Conservation (phyloP, 345 rosid species). For the Gossypium ekmanianum region DNA sequence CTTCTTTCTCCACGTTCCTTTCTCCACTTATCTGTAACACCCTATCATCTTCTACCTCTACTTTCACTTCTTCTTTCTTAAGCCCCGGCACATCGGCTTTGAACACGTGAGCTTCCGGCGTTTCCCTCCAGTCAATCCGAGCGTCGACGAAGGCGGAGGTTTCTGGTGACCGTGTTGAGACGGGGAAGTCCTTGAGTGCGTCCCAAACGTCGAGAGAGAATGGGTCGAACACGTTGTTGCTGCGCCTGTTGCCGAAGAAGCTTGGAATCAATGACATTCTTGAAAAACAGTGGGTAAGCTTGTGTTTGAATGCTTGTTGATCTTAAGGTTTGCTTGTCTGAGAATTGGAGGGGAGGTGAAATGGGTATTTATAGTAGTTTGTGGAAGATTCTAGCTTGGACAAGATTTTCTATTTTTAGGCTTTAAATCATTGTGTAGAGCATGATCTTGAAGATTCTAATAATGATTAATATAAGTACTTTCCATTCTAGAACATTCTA, state of each 20-base stretch:
- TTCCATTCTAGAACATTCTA: no score
- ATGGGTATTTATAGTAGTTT: no score
- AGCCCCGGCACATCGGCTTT: conserved; percentile 2
- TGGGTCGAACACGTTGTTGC: background rate
- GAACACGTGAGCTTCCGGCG: background rate
- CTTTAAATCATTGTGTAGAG: no score
- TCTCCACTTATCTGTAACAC: conserved; percentile 1
- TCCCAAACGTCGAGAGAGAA: conserved; percentile 1
- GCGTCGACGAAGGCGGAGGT: background rate
- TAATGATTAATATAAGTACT: no score
- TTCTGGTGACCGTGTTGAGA: background rate
- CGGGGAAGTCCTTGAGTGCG: background rate
- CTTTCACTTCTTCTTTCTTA: conserved; percentile 6
- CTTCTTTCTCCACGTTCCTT: conserved; percentile 4
- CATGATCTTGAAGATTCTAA: no score
- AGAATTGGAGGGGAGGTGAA: no score
- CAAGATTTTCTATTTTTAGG: no score
- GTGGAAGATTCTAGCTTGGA: no score
- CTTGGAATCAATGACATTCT: background rate
- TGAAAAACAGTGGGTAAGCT: background rate
- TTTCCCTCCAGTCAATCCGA: background rate
- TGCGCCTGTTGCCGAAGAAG: background rate
- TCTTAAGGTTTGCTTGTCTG: no score
- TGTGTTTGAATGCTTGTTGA: no score
- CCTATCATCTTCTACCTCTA: conserved; percentile 1